These are phyloP conservation scores for Pseudopithomyces chartarum DNA, from an alignment of 2,329 filamentous ascomycete species.

Conservation along the genomic window DNA sequence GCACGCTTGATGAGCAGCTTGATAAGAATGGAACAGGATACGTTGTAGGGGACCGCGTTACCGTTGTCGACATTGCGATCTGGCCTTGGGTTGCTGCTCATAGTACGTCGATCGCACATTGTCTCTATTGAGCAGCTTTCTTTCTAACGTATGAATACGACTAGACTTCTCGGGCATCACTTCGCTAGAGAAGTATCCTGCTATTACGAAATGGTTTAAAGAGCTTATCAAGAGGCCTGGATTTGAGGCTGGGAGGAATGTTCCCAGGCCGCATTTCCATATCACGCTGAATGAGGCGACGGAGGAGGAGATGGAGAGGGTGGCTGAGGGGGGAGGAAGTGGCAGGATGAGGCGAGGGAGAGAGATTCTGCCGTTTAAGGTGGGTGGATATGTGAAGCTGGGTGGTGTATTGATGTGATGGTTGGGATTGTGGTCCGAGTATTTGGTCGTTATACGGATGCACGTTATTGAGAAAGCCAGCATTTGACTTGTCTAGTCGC, in stretches of 20 bases:
- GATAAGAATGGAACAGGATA: slow-evolving; percentile 6
- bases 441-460: too few relatives aligned
- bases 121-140: neutral
- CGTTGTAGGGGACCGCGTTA: slow-evolving; percentile 12
- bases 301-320: slow-evolving; percentile 9
- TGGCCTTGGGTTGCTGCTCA: slow-evolving; percentile 12
- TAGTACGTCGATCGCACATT: neutral
- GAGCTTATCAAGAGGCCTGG: slow-evolving; percentile 7
- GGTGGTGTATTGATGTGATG: too few relatives aligned
- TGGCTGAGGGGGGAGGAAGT: slow-evolving; percentile 7
- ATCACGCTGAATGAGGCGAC: slow-evolving; percentile 6
- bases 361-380: neutral
- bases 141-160: neutral
- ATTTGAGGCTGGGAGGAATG: slow-evolving; percentile 12
- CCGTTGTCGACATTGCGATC: slow-evolving; percentile 9
- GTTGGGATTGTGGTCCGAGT: too few relatives aligned
- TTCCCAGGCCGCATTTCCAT: slow-evolving; percentile 12
- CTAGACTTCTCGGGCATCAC: slow-evolving; percentile 8
- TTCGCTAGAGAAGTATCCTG: slow-evolving; percentile 2
- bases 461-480: too few relatives aligned
- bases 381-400: too few relatives aligned
- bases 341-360: slow-evolving; percentile 9
- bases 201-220: slow-evolving; percentile 8
- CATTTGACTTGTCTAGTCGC: too few relatives aligned
- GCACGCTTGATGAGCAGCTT: slow-evolving; percentile 63